phyloP scores from a whole-genome alignment of 1,284 basidiomycete genomes.

The Phaffia rhodozyma region DNA sequence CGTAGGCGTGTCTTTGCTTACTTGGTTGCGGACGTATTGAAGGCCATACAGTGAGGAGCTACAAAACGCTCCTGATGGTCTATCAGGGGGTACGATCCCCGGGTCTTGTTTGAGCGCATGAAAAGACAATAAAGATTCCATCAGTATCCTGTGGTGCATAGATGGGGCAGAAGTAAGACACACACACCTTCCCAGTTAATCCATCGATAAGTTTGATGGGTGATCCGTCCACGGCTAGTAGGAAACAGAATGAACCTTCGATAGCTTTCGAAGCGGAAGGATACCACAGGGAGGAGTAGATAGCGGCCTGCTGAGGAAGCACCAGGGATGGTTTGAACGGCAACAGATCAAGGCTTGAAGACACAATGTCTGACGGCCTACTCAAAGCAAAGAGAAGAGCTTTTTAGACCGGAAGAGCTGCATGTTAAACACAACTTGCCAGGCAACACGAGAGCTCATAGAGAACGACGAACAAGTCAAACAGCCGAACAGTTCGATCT shows the following conservation, averaged over 20 bases:
- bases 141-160: background rate
- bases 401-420: background rate
- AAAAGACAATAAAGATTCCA: slow-evolving; percentile 8
- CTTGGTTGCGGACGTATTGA: slow-evolving; percentile 57
- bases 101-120: slow-evolving; percentile 42
- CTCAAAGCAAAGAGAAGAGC: background rate
- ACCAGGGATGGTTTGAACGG: slow-evolving; percentile 7
- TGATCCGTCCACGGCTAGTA: slow-evolving; percentile 63
- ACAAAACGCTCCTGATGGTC: slow-evolving; percentile 80
- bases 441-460: background rate
- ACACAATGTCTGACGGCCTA: slow-evolving; percentile 1
- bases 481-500: slow-evolving; percentile 28
- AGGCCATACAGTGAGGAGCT: slow-evolving; percentile 68
- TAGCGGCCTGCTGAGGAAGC: slow-evolving; percentile 49
- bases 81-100: slow-evolving; percentile 81
- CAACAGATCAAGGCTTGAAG: background rate
- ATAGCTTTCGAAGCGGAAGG: slow-evolving; percentile 51
- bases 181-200: slow-evolving; percentile 52
- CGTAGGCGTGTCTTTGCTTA: slow-evolving; percentile 31
- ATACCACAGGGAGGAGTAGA: slow-evolving; percentile 69
- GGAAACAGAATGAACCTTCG: slow-evolving; percentile 62
- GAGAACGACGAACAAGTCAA: slow-evolving; percentile 23
- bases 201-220: slow-evolving; percentile 73
- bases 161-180: slow-evolving; percentile 23
- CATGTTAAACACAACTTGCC: background rate